Evolutionary conservation across 768 basidiomycete genomes (phyloP), one percentile per base, ranked within the genome.

Genomic region (Lentinus tigrinus): DNA sequence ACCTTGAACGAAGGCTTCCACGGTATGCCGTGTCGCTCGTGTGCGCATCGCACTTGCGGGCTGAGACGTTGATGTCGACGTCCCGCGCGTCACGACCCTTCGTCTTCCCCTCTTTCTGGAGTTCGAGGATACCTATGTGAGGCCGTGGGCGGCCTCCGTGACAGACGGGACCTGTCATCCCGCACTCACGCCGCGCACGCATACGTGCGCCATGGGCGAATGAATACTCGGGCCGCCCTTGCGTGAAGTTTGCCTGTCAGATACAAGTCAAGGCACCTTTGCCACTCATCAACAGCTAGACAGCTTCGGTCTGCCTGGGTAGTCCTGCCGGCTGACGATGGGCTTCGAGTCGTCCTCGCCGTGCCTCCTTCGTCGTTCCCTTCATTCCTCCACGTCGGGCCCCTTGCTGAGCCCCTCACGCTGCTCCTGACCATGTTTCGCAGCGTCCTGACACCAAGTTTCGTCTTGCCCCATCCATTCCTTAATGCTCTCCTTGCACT

Each of bases 221-320:
- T 42, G 40, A n/a, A 42, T n/a, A n/a, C 40, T 17, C 40, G 7
- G 3, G 40, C 8, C 24, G 43, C 43, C 24, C 43, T 2, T 6
- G 21, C 19, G 24, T 16, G 21, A 2, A 46, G 34, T 9, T 17
- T 19, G 48, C n/a, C 48, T 48, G 54, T 56, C 54, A 56, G 14
- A 21, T 7, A 19, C 38, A 14, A 31, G 23, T 27, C 27, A 46
- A 46, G 43, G 43, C 43, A 46, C 43, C 9, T 49, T 26, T 39
- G 36, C 43, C 42, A 44, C 49, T 17, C 48, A 49, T 56, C 56
- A 51, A 19, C 46, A n/a, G 31, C 43, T 26, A 46, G 43, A 23
- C 23, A 46, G 43, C 21, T 46, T 46, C 43, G 43, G 21, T 46
- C 14, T 23, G 9, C 23, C 9, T 23, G 13, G 21, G 24, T 24